Base-by-base conservation (phyloP, 148 eudicot species). In the Nepenthes gracilis region DNA sequence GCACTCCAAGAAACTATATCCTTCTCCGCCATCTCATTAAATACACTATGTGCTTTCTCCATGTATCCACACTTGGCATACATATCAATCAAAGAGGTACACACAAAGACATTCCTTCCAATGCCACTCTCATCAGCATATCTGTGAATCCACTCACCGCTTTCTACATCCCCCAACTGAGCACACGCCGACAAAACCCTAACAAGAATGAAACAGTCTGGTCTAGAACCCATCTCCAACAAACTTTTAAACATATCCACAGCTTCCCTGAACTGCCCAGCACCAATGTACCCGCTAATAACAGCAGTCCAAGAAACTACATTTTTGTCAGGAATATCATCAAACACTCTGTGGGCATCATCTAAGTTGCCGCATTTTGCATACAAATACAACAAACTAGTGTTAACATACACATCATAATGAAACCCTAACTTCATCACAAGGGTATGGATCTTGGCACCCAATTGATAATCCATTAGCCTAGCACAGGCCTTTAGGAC, bases 1-100 rank as follows among this genome's bases (percentile, higher is more conserved):
- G 81, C 64, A 61, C 77, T 78, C 84, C 86, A 85, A 35, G 86
- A 45, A 60, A 85, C 78, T 7, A 80, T 71, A 72, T 80, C 87
- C 78, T 75, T 80, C 23, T 80, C 78, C 0, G 7, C 60, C 81
- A 82, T 80, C 43, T 67, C 74, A 55, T 82, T 73, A 68, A 85
- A 82, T 4, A 80, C 67, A n/a, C 47, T 14, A 1, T 64, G 62
- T 38, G 87, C 91, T 64, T 61, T 64, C 47, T 77, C 75, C 85
- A 80, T 70, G 15, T 36, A 54, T 34, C 83, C 91, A 54, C 75
- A 62, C 57, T 82, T 80, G 5, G 75, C 64, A 68, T 80, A 83
- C 85, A 78, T 78, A 58, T 80, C 79, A 56, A 80, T 73, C 63
- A 83, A 60, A 51, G 77, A 36, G 1, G 89, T 84, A 61, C 54